A percentile compares a stretch with the other conserved stretches of the same genome.
phyloP scores from a whole-genome alignment of 257 asterid species.

The Lantana camara region DNA sequence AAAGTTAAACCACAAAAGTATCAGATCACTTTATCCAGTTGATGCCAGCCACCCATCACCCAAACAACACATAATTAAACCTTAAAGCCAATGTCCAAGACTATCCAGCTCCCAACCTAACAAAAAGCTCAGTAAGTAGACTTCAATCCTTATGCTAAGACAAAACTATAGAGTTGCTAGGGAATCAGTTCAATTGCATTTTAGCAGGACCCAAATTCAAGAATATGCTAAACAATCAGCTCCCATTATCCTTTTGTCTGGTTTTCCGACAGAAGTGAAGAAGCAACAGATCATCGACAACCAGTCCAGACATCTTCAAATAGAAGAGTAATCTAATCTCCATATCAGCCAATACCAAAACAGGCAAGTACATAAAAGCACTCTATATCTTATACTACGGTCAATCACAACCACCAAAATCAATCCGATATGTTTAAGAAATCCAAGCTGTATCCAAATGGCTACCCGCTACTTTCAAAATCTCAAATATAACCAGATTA shows the following conservation, averaged over 20 bases:
- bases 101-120: constrained; percentile 20
- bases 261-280: background rate
- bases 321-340: background rate
- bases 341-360: constrained; percentile 9
- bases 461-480: background rate
- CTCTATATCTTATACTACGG: background rate
- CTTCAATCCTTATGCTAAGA: constrained; percentile 6
- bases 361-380: constrained; percentile 13
- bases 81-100: constrained; percentile 4
- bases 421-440: background rate
- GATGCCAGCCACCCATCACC: constrained; percentile 18
- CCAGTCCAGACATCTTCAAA: background rate
- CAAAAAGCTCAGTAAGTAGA: constrained; percentile 17
- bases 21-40: constrained; percentile 7
- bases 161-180: constrained; percentile 5
- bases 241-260: constrained; percentile 3
- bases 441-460: constrained; percentile 8
- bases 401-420: constrained; percentile 3
- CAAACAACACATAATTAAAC: background rate
- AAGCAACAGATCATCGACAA: background rate
- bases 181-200: constrained; percentile 14
- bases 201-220: background rate
- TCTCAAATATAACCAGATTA: constrained; percentile 13
- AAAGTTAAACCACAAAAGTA: constrained; percentile 4
- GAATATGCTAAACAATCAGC: constrained; percentile 7